phyloP scores from a whole-genome alignment of 768 basidiomycete species.

The Phanerochaete carnosa region DNA sequence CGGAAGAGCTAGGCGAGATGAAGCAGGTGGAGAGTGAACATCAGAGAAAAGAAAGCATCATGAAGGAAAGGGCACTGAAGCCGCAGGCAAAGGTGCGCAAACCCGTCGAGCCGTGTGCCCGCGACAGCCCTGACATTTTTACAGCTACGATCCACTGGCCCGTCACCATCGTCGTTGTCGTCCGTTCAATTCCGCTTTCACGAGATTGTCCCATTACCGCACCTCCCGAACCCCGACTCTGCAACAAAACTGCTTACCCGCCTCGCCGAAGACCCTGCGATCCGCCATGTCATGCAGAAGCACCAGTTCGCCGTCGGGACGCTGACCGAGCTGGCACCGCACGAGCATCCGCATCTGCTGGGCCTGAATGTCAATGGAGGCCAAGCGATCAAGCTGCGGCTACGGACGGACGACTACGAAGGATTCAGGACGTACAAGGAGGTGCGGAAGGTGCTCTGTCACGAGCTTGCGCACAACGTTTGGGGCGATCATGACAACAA shows the following conservation, averaged over 20 bases:
- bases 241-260: slow-evolving; percentile 53
- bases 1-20: slow-evolving; percentile 51
- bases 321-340: slow-evolving; percentile 76
- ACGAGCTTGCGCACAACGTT: slow-evolving; percentile 75
- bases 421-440: slow-evolving; percentile 68
- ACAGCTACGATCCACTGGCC: slow-evolving; percentile 56
- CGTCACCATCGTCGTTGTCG: slow-evolving; percentile 28
- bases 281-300: slow-evolving; percentile 64
- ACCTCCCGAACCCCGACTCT: slow-evolving; percentile 60
- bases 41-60: slow-evolving; percentile 51
- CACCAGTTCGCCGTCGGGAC: slow-evolving; percentile 67
- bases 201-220: slow-evolving; percentile 52
- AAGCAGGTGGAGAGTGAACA: slow-evolving; percentile 56
- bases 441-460: slow-evolving; percentile 66
- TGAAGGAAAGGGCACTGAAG: slow-evolving; percentile 10
- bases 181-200: slow-evolving; percentile 60
- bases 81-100: neutral
- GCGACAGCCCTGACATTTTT: neutral
- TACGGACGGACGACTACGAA: slow-evolving; percentile 69
- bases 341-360: slow-evolving; percentile 65
- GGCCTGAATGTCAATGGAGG: slow-evolving; percentile 68
- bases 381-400: slow-evolving; percentile 59
- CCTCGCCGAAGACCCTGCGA: slow-evolving; percentile 68
- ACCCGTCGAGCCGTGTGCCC: neutral
- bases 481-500: slow-evolving; percentile 73